These are phyloP conservation scores for Mucuna pruriens DNA, from an alignment of 306 rosid species.

Conservation along the genomic window DNA sequence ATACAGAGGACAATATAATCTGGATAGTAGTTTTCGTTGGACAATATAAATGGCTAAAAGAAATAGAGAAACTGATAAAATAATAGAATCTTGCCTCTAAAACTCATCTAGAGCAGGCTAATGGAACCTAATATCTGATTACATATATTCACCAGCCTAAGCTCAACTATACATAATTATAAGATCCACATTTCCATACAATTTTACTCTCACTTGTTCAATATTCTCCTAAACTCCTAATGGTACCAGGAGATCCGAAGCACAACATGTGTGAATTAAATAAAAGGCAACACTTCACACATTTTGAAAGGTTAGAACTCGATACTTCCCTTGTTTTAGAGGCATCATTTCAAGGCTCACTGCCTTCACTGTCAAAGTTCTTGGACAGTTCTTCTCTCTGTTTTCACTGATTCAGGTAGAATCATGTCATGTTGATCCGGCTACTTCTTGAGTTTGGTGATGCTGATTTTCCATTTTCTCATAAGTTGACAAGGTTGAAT, in stretches of 20 bases:
- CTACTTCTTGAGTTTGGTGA: conserved; percentile 37
- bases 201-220: background rate
- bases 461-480: conserved; percentile 35
- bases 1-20: background rate
- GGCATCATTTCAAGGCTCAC: conserved; percentile 20
- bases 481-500: conserved; percentile 5
- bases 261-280: conserved; percentile 41
- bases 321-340: conserved; percentile 52
- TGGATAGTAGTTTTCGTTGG: background rate
- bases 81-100: conserved; percentile 2
- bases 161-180: conserved; percentile 5
- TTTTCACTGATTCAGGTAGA: conserved; percentile 49
- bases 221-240: background rate
- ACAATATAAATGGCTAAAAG: background rate
- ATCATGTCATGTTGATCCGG: conserved; percentile 55
- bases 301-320: conserved; percentile 49
- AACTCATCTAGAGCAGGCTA: conserved; percentile 8
- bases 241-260: conserved; percentile 4
- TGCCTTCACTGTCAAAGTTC: conserved; percentile 24
- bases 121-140: conserved; percentile 6
- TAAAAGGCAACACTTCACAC: conserved; percentile 70
- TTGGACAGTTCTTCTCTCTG: conserved; percentile 37
- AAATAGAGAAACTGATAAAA: background rate
- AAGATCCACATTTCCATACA: background rate
- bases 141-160: conserved; percentile 17